These are phyloP conservation scores for Schizochytrium sp. DNA, from an alignment of 108 stramenopile species.

Conservation along the genomic window DNA sequence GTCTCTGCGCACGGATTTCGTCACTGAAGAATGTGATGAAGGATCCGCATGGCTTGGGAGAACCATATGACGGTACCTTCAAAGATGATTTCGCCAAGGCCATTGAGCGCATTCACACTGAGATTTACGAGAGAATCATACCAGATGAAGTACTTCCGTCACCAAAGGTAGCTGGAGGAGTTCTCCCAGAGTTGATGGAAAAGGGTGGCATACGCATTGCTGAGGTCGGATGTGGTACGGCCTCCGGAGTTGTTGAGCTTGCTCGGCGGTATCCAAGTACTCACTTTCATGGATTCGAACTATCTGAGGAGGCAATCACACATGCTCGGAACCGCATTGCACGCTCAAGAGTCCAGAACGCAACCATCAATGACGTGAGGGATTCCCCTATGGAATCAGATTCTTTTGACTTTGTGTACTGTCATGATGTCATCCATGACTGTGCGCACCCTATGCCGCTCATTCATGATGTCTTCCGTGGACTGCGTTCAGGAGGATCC, in stretches of 20 bases:
- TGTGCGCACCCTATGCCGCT: not conserved
- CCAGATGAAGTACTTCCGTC: not conserved
- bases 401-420: not conserved
- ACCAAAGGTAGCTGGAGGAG: not conserved
- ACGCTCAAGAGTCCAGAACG: conserved; percentile 2
- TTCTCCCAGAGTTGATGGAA: not conserved
- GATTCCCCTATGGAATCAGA: not conserved
- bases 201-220: not conserved
- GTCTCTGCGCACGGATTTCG: not conserved
- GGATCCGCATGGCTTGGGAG: conserved; percentile 9
- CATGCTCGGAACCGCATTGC: not conserved
- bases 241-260: not conserved
- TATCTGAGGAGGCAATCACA: conserved; percentile 1
- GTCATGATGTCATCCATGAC: conserved; percentile 28
- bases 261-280: not conserved
- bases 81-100: conserved; percentile 56
- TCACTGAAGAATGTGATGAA: conserved; percentile 18
- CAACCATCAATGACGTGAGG: not conserved
- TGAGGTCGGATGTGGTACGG: conserved; percentile 9
- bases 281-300: not conserved
- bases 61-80: conserved; percentile 31
- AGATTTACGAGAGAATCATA: not conserved
- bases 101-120: conserved; percentile 12
- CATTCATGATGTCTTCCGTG: not conserved
- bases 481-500: not conserved